Percentiles rank a stretch among this genome's conserved stretches.
phyloP scores from a whole-genome alignment of 495 filamentous ascomycete species.

The Xylaria bambusicola region DNA sequence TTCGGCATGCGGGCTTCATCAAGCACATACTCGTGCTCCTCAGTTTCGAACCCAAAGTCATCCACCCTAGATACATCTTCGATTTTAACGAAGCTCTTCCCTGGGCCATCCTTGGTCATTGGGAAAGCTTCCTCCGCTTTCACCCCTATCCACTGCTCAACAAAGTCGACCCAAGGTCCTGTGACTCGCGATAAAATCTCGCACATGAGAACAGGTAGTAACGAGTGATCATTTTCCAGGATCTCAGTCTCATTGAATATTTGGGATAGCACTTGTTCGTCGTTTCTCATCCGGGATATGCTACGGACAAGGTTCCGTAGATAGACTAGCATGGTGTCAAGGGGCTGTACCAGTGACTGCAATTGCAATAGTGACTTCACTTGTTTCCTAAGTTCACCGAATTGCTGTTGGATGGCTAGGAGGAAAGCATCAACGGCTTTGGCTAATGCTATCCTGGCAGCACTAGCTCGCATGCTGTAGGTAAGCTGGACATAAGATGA shows the following conservation, averaged over 20 bases:
- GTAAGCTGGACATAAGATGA: conserved; percentile 53
- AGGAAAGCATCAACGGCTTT: conserved; percentile 59
- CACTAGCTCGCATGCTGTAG: conserved; percentile 44
- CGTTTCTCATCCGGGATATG: conserved; percentile 54
- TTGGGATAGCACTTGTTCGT: conserved; percentile 69
- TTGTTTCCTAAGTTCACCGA: conserved; percentile 45
- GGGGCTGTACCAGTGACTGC: conserved; percentile 63
- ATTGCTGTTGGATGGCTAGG: conserved; percentile 54
- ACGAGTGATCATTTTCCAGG: conserved; percentile 61
- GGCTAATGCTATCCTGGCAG: conserved; percentile 63
- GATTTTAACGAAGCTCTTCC: conserved; percentile 62
- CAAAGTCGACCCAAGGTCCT: conserved; percentile 69
- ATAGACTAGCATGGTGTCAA: conserved; percentile 61
- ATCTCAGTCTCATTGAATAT: conserved; percentile 65
- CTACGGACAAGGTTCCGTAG: conserved; percentile 61
- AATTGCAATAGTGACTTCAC: conserved; percentile 67
- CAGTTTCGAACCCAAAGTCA: conserved; percentile 52
- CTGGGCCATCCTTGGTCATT: conserved; percentile 45
- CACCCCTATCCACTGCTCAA: conserved; percentile 79
- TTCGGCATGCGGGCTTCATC: conserved; percentile 63
- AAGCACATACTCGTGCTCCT: conserved; percentile 60
- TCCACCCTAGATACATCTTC: conserved; percentile 58
- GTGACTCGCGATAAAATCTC: conserved; percentile 67
- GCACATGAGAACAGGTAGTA: conserved; percentile 63
- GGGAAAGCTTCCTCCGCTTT: conserved; percentile 54